Percentiles rank a stretch among this genome's conserved stretches.
These are phyloP conservation scores for Aspergillus oerlinghausenensis DNA, from an alignment of 2,329 filamentous ascomycete species.

Conservation along the genomic window DNA sequence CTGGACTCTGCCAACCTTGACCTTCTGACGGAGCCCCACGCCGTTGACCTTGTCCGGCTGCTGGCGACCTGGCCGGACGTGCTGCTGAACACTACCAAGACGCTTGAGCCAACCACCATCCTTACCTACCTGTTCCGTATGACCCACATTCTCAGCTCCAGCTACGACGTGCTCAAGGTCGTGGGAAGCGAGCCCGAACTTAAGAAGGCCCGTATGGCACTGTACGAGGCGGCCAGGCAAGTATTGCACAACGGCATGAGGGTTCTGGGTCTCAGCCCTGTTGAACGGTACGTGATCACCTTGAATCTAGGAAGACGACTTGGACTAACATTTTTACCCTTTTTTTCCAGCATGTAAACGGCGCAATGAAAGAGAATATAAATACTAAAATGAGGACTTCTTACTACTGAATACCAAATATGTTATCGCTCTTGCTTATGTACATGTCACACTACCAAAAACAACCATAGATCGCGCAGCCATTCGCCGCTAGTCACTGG, in stretches of 20 bases:
- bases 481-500: background rate
- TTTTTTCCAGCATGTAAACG: slow-evolving; percentile 24
- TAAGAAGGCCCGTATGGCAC: slow-evolving; percentile 55
- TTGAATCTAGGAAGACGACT: background rate
- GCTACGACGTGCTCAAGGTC: slow-evolving; percentile 60
- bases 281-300: slow-evolving; percentile 46
- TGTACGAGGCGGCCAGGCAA: slow-evolving; percentile 60
- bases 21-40: slow-evolving; percentile 59
- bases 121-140: slow-evolving; percentile 65
- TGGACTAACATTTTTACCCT: slow-evolving; percentile 7
- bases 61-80: slow-evolving; percentile 63
- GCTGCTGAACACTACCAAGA: slow-evolving; percentile 59
- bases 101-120: slow-evolving; percentile 63
- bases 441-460: background rate
- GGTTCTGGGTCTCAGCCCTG: slow-evolving; percentile 61
- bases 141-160: slow-evolving; percentile 57
- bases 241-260: slow-evolving; percentile 64
- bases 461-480: background rate
- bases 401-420: slow-evolving; percentile 8
- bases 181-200: slow-evolving; percentile 55
- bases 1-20: slow-evolving; percentile 54
- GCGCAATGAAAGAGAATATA: background rate
- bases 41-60: slow-evolving; percentile 56
- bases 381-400: slow-evolving; percentile 3
- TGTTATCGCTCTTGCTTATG: background rate